Evolutionary conservation across 495 filamentous ascomycete genomes (phyloP).

Genomic region (Aspergillus egyptiacus): DNA sequence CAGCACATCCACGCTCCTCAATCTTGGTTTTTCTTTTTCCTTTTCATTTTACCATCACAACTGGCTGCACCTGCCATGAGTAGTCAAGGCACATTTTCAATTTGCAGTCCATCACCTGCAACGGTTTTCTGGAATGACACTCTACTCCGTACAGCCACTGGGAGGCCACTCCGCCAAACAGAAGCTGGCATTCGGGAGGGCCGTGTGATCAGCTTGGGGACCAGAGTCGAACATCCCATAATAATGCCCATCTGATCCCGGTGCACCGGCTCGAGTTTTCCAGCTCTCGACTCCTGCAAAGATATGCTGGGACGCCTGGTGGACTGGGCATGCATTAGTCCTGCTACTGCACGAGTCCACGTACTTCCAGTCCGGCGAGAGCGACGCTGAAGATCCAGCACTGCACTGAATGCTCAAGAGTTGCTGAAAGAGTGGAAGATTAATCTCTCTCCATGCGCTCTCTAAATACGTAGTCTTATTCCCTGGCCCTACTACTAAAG

Average conservation of each 20-base stretch:
- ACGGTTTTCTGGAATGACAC: too few species aligned
- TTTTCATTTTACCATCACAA: not conserved
- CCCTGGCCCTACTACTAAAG: too few species aligned
- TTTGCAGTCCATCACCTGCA: too few species aligned
- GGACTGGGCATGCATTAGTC: constrained; percentile 24
- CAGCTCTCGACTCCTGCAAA: constrained; percentile 19
- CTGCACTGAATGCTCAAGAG: too few species aligned
- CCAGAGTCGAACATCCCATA: not conserved
- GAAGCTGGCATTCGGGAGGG: not conserved
- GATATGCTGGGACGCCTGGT: constrained; percentile 15
- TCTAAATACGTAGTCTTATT: too few species aligned
- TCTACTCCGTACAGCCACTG: not conserved
- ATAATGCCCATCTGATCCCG: not conserved
- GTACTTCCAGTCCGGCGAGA: not conserved
- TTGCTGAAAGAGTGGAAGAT: too few species aligned
- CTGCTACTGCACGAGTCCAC: constrained; percentile 6
- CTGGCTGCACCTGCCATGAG: too few species aligned
- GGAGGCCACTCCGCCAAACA: not conserved
- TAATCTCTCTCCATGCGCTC: too few species aligned
- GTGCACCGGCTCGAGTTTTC: constrained; percentile 5
- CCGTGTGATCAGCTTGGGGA: constrained; percentile 17
- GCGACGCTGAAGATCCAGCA: too few species aligned
- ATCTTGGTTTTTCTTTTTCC: not conserved
- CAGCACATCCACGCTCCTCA: constrained; percentile 2
- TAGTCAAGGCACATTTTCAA: too few species aligned